phyloP scores from a whole-genome alignment of 306 rosid genomes.

The Cucumis sativus region Cucumber_9930_V3 NC_026657.2:34763501-34764000 shows the following conservation, averaged over 20 bases:
- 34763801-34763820: slow-evolving; percentile 27
- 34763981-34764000: slow-evolving; percentile 74
- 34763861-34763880: slow-evolving; percentile 34
- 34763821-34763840: slow-evolving; percentile 59
- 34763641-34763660: not conserved
- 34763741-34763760: slow-evolving; percentile 91
- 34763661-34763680: slow-evolving; percentile 58
- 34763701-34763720: slow-evolving; percentile 65
- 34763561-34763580: slow-evolving; percentile 66
- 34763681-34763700: slow-evolving; percentile 96
- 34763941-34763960: slow-evolving; percentile 61
- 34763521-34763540: slow-evolving; percentile 67
- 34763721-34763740: slow-evolving; percentile 83
- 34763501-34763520: slow-evolving; percentile 91
- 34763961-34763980: slow-evolving; percentile 84
- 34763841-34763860: slow-evolving; percentile 63
- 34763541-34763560: slow-evolving; percentile 89
- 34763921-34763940: slow-evolving; percentile 62
- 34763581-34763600: slow-evolving; percentile 51
- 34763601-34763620: slow-evolving; percentile 13
- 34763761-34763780: slow-evolving; percentile 63
- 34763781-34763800: slow-evolving; percentile 1
- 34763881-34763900: slow-evolving; percentile 40
- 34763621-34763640: slow-evolving; percentile 5
- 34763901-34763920: slow-evolving; percentile 48